Percentiles rank a stretch among this genome's conserved stretches.
These are phyloP conservation scores for Creolimax fragrantissima DNA, from an alignment of 78 protist genomes.

Conservation along the genomic window DNA sequence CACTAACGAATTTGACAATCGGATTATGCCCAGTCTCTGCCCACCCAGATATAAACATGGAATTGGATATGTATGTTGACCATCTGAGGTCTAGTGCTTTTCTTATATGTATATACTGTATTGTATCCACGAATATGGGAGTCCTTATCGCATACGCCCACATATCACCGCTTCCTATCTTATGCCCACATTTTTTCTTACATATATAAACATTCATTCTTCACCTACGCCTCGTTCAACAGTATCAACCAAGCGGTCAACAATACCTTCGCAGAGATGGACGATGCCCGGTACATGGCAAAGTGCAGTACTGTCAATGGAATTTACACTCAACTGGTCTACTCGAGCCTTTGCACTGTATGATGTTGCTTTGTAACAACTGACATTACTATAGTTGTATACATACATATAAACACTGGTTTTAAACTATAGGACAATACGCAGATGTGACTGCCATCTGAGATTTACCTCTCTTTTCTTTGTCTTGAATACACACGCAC, in stretches of 20 bases:
- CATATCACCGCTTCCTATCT: no score
- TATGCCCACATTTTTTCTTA: not conserved
- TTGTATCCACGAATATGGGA: not conserved
- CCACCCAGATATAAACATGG: not conserved
- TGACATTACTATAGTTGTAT: no score
- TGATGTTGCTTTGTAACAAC: no score
- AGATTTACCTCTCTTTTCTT: no score
- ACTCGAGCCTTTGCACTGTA: not conserved
- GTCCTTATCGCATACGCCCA: no score
- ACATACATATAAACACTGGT: no score
- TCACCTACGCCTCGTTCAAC: not conserved
- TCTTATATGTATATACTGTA: not conserved
- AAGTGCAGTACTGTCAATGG: not conserved
- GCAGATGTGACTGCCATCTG: no score
- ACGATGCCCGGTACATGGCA: not conserved
- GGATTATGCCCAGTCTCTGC: not conserved
- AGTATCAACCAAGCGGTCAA: not conserved
- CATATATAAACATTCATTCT: not conserved
- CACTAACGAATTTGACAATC: not conserved
- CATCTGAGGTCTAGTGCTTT: no score
- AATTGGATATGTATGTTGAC: no score
- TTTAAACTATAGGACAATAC: no score
- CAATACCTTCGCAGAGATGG: not conserved
- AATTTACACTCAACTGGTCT: not conserved
- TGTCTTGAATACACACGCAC: no score